Base-by-base conservation (phyloP, 75 land plant genomes). In the Pinus taeda region DNA sequence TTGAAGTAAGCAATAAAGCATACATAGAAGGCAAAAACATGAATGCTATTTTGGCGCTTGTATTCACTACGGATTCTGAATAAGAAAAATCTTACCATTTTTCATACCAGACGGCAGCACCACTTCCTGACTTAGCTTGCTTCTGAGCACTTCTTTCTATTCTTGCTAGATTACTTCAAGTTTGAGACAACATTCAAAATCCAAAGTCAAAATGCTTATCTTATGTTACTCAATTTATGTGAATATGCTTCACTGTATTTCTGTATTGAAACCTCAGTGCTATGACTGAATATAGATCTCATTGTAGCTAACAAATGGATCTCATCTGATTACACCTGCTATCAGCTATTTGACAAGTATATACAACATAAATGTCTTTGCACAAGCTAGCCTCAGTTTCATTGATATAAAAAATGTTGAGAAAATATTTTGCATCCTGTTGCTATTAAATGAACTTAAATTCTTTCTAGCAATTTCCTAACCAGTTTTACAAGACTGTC, bases 91-190 rank as follows among this genome's bases (percentile, higher is more conserved):
- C 90, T 86, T 76, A 95, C 98, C 98, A 95, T 77, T 95, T 95
- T 81, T 95, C 98, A 82, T 85, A 91, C 98, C 98, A 95, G 17
- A 94, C 98, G 75, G 98, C 98, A 75, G 86, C 85, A 57, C 91
- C 98, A 57, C 78, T 81, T 73, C 97, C 98, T 61, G 94, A 91
- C 75, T 91, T 95, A 22, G 98, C 98, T 85, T 95, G 98, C 79
- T 95, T 95, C 82, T 95, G 90, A 11, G 98, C 98, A 80, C 94
- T 93, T 81, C 91, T 91, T 83, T 95, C 98, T 77, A 95, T 95
- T 87, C 93, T 86, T 67, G 97, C 98, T 79, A 95, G 80, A 62
- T 93, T 95, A 80, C 98, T 95, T 83, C 72, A 81, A 49, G 45
- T 30, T 72, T n/a, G 74, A 67, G 57, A 70, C 36, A 33, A 22